Evolutionary conservation across 1,284 basidiomycete species (phyloP), one percentile per base, ranked within the genome.

Genomic region (Vanrija sp.): DNA sequence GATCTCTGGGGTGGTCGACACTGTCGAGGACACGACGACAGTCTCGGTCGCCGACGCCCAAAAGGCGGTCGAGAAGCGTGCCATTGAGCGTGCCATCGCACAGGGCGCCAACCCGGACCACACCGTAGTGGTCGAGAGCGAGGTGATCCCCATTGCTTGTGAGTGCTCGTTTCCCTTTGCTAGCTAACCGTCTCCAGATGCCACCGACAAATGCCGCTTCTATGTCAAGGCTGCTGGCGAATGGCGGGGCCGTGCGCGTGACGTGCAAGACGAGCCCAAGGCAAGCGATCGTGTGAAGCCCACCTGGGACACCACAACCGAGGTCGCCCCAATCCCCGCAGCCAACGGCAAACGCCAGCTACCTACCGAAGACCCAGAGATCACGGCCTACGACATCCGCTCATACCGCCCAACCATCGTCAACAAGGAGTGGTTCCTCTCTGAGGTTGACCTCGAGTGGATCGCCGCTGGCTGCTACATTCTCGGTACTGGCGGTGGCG

Each of bases 81-180:
- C 83, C 0, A 78, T 82, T 6, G 64, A 70, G 38, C 77, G 77
- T 39, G 81, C 81, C 0, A 70, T 82, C 5, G 68, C 67, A 12
- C 73, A 76, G 6, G 83, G 83, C 10, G 82, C 82, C 0, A 76
- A 79, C 45, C 67, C 69, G 5, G 66, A 67, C 52, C 75, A 57
- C 43, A 74, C 78, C 8, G 71, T 74, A 47, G 72, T 84, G n/a
- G 80, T 81, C 1, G 82, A 83, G 56, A 77, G 80, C 9, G 76
- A 75, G 53, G 65, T 58, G 21, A 67, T 72, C 38, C 71, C 71
- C 4, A 65, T 73, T 26, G 68, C 69, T 18, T 72, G 34, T 34
- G 34, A 34, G 34, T 34, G 9, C 14, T 8, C 14, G 9, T 8
- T 15, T 2, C 2, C 1, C 2, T 12, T 14, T 1, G 9, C 4